Conservation (phyloP, 306 rosid species). For the Cercis canadensis region DNA sequence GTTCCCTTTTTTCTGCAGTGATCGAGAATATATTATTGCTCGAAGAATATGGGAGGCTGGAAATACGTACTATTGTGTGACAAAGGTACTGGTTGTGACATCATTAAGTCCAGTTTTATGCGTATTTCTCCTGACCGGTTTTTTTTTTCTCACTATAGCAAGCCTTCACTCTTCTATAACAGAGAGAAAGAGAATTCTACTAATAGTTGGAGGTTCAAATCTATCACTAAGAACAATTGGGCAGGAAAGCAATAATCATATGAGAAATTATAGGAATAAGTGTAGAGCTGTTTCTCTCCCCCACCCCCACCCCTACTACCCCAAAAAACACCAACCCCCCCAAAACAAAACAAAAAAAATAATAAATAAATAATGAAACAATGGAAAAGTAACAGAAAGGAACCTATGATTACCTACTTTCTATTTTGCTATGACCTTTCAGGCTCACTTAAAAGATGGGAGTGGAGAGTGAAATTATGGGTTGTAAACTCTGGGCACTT, state of each 20-base stretch:
- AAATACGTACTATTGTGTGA: constrained; percentile 84
- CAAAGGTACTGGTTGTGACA: constrained; percentile 69
- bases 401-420: not conserved
- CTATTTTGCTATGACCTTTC: not conserved
- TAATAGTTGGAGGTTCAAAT: constrained; percentile 9
- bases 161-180: constrained; percentile 15
- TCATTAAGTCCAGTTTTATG: constrained; percentile 8
- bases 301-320: too few species aligned
- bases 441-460: not conserved
- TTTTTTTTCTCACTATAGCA: constrained; percentile 20
- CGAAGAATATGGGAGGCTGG: constrained; percentile 98
- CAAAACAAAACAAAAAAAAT: too few species aligned
- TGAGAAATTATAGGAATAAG: not conserved
- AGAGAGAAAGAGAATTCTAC: constrained; percentile 1
- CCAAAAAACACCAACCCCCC: too few species aligned
- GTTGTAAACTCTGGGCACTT: not conserved
- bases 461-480: not conserved
- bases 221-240: not conserved
- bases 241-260: not conserved
- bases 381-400: not conserved
- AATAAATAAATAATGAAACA: too few species aligned
- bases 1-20: constrained; percentile 99
- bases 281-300: not conserved
- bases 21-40: constrained; percentile 94
- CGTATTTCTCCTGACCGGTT: constrained; percentile 29